Conservation (phyloP, 164 flowering plant genomes). For the Litsea cubeba region DNA sequence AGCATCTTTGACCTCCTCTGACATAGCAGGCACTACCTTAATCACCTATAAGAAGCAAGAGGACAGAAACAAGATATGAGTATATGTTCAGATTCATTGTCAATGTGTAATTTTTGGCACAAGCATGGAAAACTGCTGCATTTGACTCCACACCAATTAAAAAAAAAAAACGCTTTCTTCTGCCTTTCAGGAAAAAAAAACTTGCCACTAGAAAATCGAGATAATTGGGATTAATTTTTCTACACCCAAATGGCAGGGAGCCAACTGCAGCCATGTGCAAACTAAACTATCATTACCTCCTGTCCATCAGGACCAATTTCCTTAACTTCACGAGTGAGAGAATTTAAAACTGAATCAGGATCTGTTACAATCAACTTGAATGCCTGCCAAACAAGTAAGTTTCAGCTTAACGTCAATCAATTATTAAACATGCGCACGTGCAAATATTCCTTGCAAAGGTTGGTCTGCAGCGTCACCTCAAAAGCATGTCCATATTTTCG, state of each 20-base stretch:
- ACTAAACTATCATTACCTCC: conserved; percentile 47
- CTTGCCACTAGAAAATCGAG: not conserved
- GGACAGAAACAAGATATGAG: not conserved
- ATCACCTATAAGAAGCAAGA: conserved; percentile 43
- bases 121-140: no score
- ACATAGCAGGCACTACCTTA: conserved; percentile 74
- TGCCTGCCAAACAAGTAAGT: conserved; percentile 43
- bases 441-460: not conserved
- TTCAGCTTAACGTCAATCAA: not conserved
- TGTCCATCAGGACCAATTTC: conserved; percentile 89
- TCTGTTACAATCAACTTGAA: conserved; percentile 78
- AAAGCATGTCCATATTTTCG: conserved; percentile 94
- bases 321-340: conserved; percentile 82
- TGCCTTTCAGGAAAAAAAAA: not conserved
- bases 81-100: no score
- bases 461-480: conserved; percentile 44
- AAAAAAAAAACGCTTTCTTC: not conserved
- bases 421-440: not conserved
- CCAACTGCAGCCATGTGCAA: no score
- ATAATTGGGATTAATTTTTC: no score
- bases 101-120: no score
- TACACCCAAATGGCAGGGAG: no score
- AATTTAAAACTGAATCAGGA: conserved; percentile 72
- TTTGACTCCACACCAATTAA: no score
- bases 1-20: conserved; percentile 86